phyloP scores from a whole-genome alignment of 2,329 filamentous ascomycete genomes.

The Alternaria alternata region DNA sequence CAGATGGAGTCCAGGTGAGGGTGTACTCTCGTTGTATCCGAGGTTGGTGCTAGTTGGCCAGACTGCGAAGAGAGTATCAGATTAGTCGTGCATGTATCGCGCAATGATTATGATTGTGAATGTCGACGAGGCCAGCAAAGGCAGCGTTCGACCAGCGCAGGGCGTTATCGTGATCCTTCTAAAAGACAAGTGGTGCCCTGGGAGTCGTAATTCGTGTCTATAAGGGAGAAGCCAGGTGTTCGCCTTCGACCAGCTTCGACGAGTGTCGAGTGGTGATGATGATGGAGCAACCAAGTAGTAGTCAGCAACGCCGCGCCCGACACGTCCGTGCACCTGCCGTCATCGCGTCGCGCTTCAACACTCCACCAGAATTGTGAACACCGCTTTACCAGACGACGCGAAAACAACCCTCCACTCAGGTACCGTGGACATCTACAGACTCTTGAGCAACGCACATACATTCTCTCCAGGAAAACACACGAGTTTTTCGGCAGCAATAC shows the following conservation, averaged over 20 bases:
- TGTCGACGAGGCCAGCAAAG: constrained; percentile 3
- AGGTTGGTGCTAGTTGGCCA: too few species aligned
- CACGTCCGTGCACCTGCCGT: constrained; percentile 16
- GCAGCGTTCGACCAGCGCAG: neutral
- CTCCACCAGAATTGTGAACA: neutral
- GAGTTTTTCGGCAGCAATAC: too few species aligned
- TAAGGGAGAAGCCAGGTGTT: neutral
- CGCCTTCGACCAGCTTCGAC: constrained; percentile 17
- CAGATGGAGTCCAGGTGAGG: neutral
- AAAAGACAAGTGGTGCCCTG: neutral
- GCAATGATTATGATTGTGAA: constrained; percentile 7
- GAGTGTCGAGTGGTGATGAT: constrained; percentile 9
- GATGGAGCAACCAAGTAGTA: constrained; percentile 11
- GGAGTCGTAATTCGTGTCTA: neutral
- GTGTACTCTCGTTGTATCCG: neutral
- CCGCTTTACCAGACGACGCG: too few species aligned
- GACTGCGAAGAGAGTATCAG: neutral
- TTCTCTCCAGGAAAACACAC: too few species aligned
- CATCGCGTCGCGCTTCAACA: constrained; percentile 5
- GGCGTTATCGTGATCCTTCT: neutral
- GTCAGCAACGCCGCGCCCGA: constrained; percentile 15
- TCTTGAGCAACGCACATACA: neutral
- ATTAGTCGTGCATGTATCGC: constrained; percentile 14
- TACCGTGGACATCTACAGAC: neutral
- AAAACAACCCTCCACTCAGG: neutral